Base-by-base conservation (phyloP, 352 stramenopile species). In the Pythium aquatile region DNA sequence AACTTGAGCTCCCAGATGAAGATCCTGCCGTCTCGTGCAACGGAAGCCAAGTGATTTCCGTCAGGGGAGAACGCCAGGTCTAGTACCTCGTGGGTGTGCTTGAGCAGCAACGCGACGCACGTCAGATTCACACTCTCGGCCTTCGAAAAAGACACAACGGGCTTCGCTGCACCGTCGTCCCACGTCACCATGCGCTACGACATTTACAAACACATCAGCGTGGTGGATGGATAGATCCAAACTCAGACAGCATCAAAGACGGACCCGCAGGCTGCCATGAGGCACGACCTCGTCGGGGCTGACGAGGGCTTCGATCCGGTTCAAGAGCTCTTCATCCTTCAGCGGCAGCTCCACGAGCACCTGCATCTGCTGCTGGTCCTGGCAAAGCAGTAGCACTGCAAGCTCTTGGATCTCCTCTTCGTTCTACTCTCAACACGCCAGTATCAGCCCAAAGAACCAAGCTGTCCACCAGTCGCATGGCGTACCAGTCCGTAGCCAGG, bases 31-130 rank as follows among this genome's bases (percentile, higher is more conserved):
- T 95, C 84, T 20, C 86, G 87, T 5, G 83, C 90, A 4, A 83
- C 83, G 1, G 87, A 96, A 17, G 88, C 88, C 58, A 97, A 66
- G 33, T 83, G 78, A 13, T 77, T 58, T 29, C 89, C 90, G 61
- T 94, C 65, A 0, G 89, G 88, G 5, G 87, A 92, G 56, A 97
- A 97, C 4, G 74, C 70, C 14, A 96, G 51, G 40, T 90, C 78
- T 60, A 75, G 76, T n/a, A 94, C 78, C 37, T 92, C 81, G 30
- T 70, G 73, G 8, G 62, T 79, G 61, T 89, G 81, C 29, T 75
- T 74, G 10, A 79, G 49, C 24, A 92, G 52, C 1, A 90, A 55
- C 0, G 70, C 68, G 0, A 78, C 47, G 51, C 81, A 91, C 35
- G 79, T 61, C 1, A 68, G 63, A 20, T 54, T 40, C 7, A 90